A percentile compares a stretch with the other conserved stretches of the same genome.
These are phyloP conservation scores for Cyberlindnera mycetangii DNA, from an alignment of 805 yeast species.

Conservation along the genomic window DNA sequence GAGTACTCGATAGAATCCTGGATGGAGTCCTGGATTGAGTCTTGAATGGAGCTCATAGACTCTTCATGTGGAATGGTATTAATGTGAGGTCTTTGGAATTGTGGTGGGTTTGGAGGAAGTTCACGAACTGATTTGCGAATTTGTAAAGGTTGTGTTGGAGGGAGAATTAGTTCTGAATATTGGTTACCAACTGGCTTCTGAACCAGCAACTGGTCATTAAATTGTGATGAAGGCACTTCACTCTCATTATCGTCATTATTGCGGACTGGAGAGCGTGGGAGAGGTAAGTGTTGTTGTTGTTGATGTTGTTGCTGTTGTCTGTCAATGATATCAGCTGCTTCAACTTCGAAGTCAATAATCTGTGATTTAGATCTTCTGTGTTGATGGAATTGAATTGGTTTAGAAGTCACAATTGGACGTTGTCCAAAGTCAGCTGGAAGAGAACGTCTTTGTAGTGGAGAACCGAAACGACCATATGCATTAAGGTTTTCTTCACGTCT, in stretches of 20 bases:
- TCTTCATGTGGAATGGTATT: slow-evolving; percentile 3
- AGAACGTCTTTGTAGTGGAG: not conserved
- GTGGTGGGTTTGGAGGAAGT: slow-evolving; percentile 1
- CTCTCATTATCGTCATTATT: not conserved
- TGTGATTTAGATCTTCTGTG: slow-evolving; percentile 17
- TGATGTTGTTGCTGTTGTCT: not conserved
- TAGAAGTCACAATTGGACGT: not conserved
- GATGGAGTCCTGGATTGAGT: slow-evolving; percentile 17
- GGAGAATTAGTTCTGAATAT: not conserved
- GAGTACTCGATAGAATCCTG: slow-evolving; percentile 17
- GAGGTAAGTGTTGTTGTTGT: not conserved
- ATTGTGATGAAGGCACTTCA: not conserved
- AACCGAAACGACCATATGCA: slow-evolving; percentile 14
- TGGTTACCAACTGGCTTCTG: not conserved
- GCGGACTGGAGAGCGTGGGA: not conserved
- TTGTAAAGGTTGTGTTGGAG: not conserved
- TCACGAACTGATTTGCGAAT: not conserved
- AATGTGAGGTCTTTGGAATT: not conserved
- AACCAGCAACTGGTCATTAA: not conserved
- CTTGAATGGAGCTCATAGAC: slow-evolving; percentile 8
- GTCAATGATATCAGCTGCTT: slow-evolving; percentile 1
- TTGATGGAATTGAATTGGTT: slow-evolving; percentile 11
- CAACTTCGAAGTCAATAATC: slow-evolving; percentile 8
- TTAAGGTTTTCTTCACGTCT: not conserved
- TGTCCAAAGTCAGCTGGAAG: not conserved